These are phyloP conservation scores for Rhizopogon roseolus DNA, from an alignment of 768 basidiomycete genomes.

Conservation along the genomic window DNA sequence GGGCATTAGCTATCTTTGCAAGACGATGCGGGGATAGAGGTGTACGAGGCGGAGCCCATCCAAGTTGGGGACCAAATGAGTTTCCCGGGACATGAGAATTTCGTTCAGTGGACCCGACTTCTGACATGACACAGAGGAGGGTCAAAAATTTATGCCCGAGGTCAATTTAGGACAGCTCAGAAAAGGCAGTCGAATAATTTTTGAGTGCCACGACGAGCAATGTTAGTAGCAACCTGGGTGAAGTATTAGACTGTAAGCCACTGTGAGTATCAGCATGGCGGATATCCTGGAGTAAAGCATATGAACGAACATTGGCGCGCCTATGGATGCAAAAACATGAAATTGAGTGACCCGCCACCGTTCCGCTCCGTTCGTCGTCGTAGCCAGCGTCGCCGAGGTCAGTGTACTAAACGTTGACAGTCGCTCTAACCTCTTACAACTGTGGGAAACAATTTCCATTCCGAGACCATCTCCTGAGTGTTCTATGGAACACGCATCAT, in stretches of 20 bases:
- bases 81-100: conserved; percentile 7
- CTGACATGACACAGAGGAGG: neutral
- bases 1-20: conserved; percentile 80
- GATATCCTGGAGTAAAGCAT: neutral
- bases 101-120: conserved; percentile 12
- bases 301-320: neutral
- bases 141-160: neutral
- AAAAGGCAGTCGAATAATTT: neutral
- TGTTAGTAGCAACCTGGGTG: neutral
- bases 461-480: neutral
- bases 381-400: neutral
- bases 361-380: neutral
- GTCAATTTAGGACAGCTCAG: neutral
- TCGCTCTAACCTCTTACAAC: neutral
- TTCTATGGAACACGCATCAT: too few species aligned
- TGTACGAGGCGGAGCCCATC: conserved; percentile 63
- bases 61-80: conserved; percentile 9
- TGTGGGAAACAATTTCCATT: neutral
- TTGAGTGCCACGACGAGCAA: neutral
- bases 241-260: too few species aligned
- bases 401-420: neutral
- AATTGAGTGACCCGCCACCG: neutral
- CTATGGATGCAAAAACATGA: neutral
- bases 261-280: neutral
- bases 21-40: conserved; percentile 74